Evolutionary conservation across 106 monocot species (phyloP).

Genomic region (Acorus gramineus): DNA sequence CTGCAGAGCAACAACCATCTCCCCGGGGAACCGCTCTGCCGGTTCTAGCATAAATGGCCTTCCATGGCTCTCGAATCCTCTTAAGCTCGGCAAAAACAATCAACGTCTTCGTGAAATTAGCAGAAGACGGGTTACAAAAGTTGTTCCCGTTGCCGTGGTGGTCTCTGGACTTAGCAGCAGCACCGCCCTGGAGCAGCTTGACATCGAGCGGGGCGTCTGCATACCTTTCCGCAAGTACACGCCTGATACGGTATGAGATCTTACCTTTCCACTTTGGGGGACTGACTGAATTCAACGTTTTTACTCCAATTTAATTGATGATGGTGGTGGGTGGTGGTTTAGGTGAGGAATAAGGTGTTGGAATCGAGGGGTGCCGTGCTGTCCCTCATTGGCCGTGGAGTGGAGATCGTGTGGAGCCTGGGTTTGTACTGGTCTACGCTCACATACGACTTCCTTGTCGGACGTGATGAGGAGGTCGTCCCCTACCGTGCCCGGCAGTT

Average conservation of each 20-base stretch:
- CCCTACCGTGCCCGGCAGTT: slow-evolving; percentile 94
- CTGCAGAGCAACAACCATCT: too few relatives aligned
- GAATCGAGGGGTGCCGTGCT: slow-evolving; percentile 57
- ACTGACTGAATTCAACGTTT: too few relatives aligned
- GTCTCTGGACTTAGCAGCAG: slow-evolving; percentile 1
- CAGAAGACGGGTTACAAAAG: too few relatives aligned
- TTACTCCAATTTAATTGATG: too few relatives aligned
- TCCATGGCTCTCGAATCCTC: too few relatives aligned
- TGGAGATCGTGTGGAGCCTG: slow-evolving; percentile 79
- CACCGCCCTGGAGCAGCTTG: slow-evolving; percentile 86
- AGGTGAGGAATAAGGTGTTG: slow-evolving; percentile 78
- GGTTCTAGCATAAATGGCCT: too few relatives aligned
- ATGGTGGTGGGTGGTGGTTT: too few relatives aligned
- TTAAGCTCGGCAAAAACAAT: too few relatives aligned
- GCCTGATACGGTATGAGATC: slow-evolving; percentile 43
- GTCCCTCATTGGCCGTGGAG: slow-evolving; percentile 60
- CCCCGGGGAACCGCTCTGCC: too few relatives aligned
- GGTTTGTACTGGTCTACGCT: slow-evolving; percentile 92
- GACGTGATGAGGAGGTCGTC: slow-evolving; percentile 89
- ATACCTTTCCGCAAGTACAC: slow-evolving; percentile 88
- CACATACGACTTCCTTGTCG: slow-evolving; percentile 70
- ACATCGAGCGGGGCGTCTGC: slow-evolving; percentile 96
- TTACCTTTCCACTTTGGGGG: too few relatives aligned
- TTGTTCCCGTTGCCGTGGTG: too few relatives aligned
- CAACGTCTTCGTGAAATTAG: too few relatives aligned